Evolutionary conservation across 1,284 basidiomycete genomes (phyloP).

Genomic region (Omphalotus olearius): DNA sequence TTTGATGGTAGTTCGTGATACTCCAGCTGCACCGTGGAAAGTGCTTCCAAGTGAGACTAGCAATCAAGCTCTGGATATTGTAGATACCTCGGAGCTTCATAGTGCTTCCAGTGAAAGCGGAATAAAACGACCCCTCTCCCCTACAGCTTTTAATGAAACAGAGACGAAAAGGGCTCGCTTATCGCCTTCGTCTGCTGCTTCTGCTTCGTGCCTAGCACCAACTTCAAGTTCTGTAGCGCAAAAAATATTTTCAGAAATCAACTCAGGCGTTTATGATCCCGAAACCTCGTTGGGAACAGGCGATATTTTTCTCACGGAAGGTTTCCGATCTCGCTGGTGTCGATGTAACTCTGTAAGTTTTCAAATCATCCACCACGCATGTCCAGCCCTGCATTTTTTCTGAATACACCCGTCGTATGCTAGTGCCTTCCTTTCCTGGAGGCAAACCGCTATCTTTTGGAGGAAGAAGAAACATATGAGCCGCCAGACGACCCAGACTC

Average conservation of each 20-base stretch:
- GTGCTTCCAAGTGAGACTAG: conserved; percentile 25
- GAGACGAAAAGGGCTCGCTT: conserved; percentile 46
- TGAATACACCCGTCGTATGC: conserved; percentile 10
- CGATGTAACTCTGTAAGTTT: conserved; percentile 52
- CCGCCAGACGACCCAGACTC: conserved; percentile 81
- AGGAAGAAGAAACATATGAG: conserved; percentile 78
- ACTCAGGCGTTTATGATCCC: conserved; percentile 17
- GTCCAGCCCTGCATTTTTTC: background rate
- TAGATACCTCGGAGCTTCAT: conserved; percentile 21
- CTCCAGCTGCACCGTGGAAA: conserved; percentile 42
- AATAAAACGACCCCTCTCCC: conserved; percentile 46
- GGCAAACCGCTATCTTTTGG: conserved; percentile 53
- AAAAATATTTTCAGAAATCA: conserved; percentile 30
- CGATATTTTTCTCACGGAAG: conserved; percentile 69
- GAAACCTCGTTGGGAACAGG: conserved; percentile 43
- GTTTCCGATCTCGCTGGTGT: conserved; percentile 73
- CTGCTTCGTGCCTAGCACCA: conserved; percentile 48
- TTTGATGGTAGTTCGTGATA: conserved; percentile 58
- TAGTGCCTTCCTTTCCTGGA: conserved; percentile 56
- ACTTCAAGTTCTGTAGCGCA: conserved; percentile 36
- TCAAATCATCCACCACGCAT: background rate
- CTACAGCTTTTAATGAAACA: conserved; percentile 31
- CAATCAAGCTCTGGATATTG: conserved; percentile 24
- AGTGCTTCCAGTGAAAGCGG: conserved; percentile 24
- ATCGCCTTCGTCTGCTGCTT: conserved; percentile 20